These are phyloP conservation scores for Ophiobolus disseminans DNA, from an alignment of 2,329 filamentous ascomycete genomes.

Conservation along the genomic window DNA sequence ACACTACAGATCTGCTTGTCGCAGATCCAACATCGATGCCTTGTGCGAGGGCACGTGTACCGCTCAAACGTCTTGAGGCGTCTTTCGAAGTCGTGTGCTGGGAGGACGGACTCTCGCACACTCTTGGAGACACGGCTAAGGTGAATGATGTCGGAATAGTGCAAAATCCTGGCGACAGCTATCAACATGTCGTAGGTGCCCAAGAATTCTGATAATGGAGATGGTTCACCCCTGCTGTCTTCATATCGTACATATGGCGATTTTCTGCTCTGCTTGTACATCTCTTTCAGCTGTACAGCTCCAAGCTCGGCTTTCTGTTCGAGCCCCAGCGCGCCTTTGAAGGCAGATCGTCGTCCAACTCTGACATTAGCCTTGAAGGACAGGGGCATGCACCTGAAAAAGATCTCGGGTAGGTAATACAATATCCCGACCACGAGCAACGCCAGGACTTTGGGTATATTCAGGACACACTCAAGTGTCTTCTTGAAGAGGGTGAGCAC, in stretches of 20 bases:
- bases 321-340: slow-evolving; percentile 22
- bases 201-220: slow-evolving; percentile 33
- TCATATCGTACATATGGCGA: slow-evolving; percentile 4
- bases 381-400: slow-evolving; percentile 30
- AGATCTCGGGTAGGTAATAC: slow-evolving; percentile 9
- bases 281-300: slow-evolving; percentile 11
- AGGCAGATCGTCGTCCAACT: slow-evolving; percentile 17
- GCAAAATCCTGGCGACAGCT: slow-evolving; percentile 30
- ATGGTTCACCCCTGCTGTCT: slow-evolving; percentile 6
- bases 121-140: slow-evolving; percentile 34
- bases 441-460: slow-evolving; percentile 4
- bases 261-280: slow-evolving; percentile 1
- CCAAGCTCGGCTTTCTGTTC: slow-evolving; percentile 19
- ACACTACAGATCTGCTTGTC: slow-evolving; percentile 26
- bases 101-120: slow-evolving; percentile 32
- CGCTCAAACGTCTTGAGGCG: slow-evolving; percentile 23
- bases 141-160: slow-evolving; percentile 34
- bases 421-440: slow-evolving; percentile 4
- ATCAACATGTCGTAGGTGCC: slow-evolving; percentile 41
- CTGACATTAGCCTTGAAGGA: slow-evolving; percentile 23
- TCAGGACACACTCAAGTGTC: neutral
- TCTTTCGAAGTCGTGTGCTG: slow-evolving; percentile 20
- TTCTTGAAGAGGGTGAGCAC: neutral
- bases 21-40: slow-evolving; percentile 31
- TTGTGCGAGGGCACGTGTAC: slow-evolving; percentile 28